These are phyloP conservation scores for Lipomyces orientalis DNA, from an alignment of 805 yeast species.

Conservation along the genomic window DNA sequence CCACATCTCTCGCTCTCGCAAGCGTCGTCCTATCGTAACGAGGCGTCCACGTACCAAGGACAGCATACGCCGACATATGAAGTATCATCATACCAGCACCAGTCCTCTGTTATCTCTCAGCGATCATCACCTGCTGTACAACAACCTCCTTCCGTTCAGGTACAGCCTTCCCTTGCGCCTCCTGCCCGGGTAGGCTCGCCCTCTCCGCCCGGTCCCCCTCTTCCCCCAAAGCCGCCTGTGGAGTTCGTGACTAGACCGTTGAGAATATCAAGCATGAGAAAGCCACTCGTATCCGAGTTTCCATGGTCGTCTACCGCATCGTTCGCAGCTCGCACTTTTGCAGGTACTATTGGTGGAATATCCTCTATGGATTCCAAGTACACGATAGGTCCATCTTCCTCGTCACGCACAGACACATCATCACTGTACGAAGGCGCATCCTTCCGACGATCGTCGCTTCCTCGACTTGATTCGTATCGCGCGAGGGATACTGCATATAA, in stretches of 20 bases:
- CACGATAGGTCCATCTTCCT: background rate
- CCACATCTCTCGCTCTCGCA: constrained; percentile 21
- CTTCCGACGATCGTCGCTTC: constrained; percentile 26
- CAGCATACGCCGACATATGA: constrained; percentile 5
- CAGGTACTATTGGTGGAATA: background rate
- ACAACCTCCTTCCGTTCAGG: constrained; percentile 6
- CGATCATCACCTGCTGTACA: constrained; percentile 9
- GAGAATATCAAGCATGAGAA: constrained; percentile 22
- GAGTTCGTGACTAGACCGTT: constrained; percentile 25
- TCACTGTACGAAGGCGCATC: constrained; percentile 32
- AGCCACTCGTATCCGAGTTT: constrained; percentile 30
- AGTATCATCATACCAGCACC: constrained; percentile 6
- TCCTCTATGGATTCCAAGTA: constrained; percentile 5
- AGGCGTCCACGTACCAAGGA: constrained; percentile 3
- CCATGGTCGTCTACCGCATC: constrained; percentile 32
- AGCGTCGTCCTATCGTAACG: constrained; percentile 17
- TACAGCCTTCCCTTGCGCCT: constrained; percentile 20
- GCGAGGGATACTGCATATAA: constrained; percentile 14
- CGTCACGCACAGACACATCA: constrained; percentile 6
- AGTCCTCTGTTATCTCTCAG: constrained; percentile 1
- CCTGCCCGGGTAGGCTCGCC: constrained; percentile 24
- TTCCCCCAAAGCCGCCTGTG: constrained; percentile 34
- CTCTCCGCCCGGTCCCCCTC: constrained; percentile 29
- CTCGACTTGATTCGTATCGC: constrained; percentile 29
- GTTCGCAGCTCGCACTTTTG: constrained; percentile 20